Evolutionary conservation across 768 basidiomycete genomes (phyloP).

Genomic region (Pulveroboletus frians): DNA sequence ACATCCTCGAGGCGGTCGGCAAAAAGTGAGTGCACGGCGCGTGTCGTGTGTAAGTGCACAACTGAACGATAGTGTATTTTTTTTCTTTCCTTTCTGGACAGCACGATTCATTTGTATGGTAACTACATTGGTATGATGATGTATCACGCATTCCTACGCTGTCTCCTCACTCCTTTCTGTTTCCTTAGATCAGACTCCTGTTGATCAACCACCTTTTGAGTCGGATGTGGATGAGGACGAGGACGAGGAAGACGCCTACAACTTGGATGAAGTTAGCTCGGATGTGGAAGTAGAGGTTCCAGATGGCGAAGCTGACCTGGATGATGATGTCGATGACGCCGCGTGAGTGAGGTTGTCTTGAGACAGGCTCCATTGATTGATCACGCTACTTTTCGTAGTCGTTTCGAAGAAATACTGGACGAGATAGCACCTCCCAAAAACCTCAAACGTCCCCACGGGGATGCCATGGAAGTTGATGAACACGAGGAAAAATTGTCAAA

Average conservation of each 20-base stretch:
- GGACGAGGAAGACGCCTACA: conserved; percentile 51
- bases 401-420: conserved; percentile 67
- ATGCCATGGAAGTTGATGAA: conserved; percentile 41
- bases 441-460: conserved; percentile 70
- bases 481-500: conserved; percentile 40
- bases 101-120: conserved; percentile 73
- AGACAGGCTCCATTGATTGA: background rate
- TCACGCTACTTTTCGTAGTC: conserved; percentile 28
- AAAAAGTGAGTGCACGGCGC: conserved; percentile 58
- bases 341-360: conserved; percentile 33
- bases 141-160: background rate
- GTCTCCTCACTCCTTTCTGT: background rate
- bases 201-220: conserved; percentile 47
- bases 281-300: conserved; percentile 80
- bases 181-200: conserved; percentile 45
- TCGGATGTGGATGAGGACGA: conserved; percentile 49
- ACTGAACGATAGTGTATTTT: conserved; percentile 8
- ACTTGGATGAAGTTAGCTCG: conserved; percentile 73
- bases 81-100: conserved; percentile 21
- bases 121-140: conserved; percentile 67
- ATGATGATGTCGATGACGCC: conserved; percentile 38
- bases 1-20: conserved; percentile 66
- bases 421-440: conserved; percentile 33
- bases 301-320: conserved; percentile 53
- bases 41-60: background rate